Evolutionary conservation across 2,329 filamentous ascomycete species (phyloP).

Genomic region (Zymoseptoria pseudotritici): DNA sequence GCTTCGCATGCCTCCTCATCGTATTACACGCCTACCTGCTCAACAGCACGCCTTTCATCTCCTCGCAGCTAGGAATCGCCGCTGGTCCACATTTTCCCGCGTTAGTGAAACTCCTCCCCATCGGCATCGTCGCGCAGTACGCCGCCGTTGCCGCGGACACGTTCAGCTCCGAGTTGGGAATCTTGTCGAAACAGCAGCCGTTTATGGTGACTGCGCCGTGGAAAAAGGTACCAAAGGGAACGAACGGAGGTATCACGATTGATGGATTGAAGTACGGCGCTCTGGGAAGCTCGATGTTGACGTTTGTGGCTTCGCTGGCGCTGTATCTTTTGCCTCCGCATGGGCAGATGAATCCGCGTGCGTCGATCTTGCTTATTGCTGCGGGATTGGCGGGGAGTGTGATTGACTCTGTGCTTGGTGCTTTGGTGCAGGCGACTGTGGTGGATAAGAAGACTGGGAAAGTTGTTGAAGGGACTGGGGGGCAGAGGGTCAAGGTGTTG

Average conservation of each 20-base stretch:
- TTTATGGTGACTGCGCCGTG: slow-evolving; percentile 79
- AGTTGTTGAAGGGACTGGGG: slow-evolving; percentile 69
- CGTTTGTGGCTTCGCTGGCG: slow-evolving; percentile 55
- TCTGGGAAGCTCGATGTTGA: slow-evolving; percentile 47
- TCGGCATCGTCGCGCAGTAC: slow-evolving; percentile 55
- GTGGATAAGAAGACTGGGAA: slow-evolving; percentile 76
- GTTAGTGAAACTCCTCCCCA: slow-evolving; percentile 35
- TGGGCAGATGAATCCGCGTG: slow-evolving; percentile 7
- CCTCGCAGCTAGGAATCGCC: slow-evolving; percentile 19
- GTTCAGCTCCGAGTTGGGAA: slow-evolving; percentile 90
- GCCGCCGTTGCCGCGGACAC: slow-evolving; percentile 89
- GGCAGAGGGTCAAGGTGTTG: slow-evolving; percentile 40
- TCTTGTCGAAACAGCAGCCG: slow-evolving; percentile 67
- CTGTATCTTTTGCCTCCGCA: slow-evolving; percentile 14
- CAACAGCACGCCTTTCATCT: slow-evolving; percentile 24
- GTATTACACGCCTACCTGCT: slow-evolving; percentile 45
- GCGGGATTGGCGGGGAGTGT: slow-evolving; percentile 76
- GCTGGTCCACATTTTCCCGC: slow-evolving; percentile 35
- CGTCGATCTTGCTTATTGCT: slow-evolving; percentile 44
- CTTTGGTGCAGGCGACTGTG: slow-evolving; percentile 76
- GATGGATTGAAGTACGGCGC: slow-evolving; percentile 51
- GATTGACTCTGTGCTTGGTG: slow-evolving; percentile 81
- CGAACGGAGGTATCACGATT: slow-evolving; percentile 83
- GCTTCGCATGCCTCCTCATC: slow-evolving; percentile 62
- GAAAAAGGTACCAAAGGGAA: slow-evolving; percentile 76